Conservation (phyloP, 2,329 filamentous ascomycete species). For the Lachnellula hyalina region DNA sequence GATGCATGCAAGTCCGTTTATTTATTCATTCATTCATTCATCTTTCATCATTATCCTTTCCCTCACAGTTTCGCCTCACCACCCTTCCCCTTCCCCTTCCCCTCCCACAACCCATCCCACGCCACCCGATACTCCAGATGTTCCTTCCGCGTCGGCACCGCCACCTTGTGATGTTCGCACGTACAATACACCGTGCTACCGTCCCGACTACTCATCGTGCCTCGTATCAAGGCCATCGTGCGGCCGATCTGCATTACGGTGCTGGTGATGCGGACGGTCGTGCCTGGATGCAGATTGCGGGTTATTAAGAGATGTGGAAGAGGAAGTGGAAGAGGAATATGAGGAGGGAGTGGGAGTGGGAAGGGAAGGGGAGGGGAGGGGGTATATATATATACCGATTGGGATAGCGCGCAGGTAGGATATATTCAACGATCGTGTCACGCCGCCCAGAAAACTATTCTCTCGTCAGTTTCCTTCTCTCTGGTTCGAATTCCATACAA, state of each 20-base stretch:
- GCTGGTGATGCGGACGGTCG: slow-evolving; percentile 38
- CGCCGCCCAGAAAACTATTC: slow-evolving; percentile 42
- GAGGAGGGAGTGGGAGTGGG: background rate
- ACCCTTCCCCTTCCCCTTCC: slow-evolving; percentile 7
- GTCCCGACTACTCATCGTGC: slow-evolving; percentile 44
- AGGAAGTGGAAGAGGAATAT: no score
- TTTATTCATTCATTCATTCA: no score
- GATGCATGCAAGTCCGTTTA: no score
- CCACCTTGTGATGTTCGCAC: slow-evolving; percentile 48
- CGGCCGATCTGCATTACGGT: slow-evolving; percentile 41
- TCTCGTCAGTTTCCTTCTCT: background rate
- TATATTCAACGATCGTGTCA: slow-evolving; percentile 45
- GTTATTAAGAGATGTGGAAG: no score
- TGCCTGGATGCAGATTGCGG: slow-evolving; percentile 26
- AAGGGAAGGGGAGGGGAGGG: background rate
- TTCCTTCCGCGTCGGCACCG: slow-evolving; percentile 35
- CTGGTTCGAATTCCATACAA: background rate
- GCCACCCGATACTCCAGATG: slow-evolving; percentile 35
- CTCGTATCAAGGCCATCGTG: slow-evolving; percentile 47
- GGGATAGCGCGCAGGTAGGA: slow-evolving; percentile 46
- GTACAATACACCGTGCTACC: slow-evolving; percentile 43
- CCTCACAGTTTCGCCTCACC: no score
- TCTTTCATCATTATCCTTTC: no score
- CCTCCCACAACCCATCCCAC: slow-evolving; percentile 41
- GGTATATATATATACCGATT: slow-evolving; percentile 33